Base-by-base conservation (phyloP, 2,329 filamentous ascomycete species). In the Pleomassaria siparia region DNA sequence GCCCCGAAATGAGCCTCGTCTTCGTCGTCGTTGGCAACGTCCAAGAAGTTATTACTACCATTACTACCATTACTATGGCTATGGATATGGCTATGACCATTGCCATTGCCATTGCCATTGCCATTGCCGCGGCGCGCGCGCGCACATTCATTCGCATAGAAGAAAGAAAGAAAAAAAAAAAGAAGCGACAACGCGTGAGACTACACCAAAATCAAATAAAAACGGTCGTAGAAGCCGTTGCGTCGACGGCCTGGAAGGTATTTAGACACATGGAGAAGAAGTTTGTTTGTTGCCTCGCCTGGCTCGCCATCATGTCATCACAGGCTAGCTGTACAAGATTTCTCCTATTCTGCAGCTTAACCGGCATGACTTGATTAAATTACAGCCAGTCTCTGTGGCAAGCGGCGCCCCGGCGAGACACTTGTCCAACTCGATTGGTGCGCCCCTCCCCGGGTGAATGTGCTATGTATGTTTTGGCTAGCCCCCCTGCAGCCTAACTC, bases 401-500 rank as follows among this genome's bases (percentile, higher is more conserved):
- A 9, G 37, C 10, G 3, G 24, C 22, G 37, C 62, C 53, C 67
- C 58, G 49, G 46, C 67, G 65, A 67, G 60, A 62, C 51, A 69
- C 60, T 51, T 46, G 42, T 32, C 37, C 43, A 43, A 54, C 56
- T 58, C 57, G 56, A 69, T 68, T 69, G 63, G 64, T n/a, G n/a
- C n/a, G n/a, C n/a, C 44, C 43, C 21, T 44, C 44, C 43, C 52
- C 54, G 60, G 58, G 46, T 57, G 49, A 49, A 18, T 53, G 37
- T 42, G 51, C 45, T 45, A n/a, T 15, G n/a, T 5, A 13, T 22
- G 18, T 12, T 21, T 7, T 16, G 8, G 18, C 44, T 47, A 41
- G 49, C 61, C 49, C n/a, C n/a, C 45, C 60, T 50, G 41, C 46
- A 53, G 59, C 54, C 46, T 58, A 51, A 56, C 49, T 52, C 49